Percentiles rank a stretch among this genome's conserved stretches.
phyloP scores from a whole-genome alignment of 192 early-diverging fungal genomes.

The Linnemannia zychae region DNA sequence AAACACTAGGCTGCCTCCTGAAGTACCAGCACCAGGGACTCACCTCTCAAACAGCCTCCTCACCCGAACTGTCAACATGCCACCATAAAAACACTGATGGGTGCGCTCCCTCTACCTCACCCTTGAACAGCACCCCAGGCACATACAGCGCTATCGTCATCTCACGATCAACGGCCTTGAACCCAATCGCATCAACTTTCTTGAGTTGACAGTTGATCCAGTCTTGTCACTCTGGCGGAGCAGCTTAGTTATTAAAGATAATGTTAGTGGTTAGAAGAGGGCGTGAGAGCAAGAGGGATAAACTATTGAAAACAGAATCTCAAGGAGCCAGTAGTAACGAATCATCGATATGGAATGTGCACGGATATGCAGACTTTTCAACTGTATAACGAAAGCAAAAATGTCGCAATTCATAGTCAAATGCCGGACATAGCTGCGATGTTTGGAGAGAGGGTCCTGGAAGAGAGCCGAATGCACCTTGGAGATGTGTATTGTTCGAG shows the following conservation, averaged over 20 bases:
- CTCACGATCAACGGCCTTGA: background rate
- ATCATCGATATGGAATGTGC: background rate
- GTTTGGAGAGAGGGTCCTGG: background rate
- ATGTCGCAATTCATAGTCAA: background rate
- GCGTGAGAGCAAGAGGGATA: background rate
- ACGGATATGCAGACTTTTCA: background rate
- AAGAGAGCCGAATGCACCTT: background rate
- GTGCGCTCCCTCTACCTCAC: background rate
- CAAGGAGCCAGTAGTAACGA: background rate
- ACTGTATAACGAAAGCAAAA: background rate
- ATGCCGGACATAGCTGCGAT: background rate
- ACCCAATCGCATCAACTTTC: background rate
- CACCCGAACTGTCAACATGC: background rate
- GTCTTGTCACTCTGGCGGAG: background rate
- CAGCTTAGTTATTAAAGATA: background rate
- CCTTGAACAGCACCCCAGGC: background rate
- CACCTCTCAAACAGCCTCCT: background rate
- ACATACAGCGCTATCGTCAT: background rate
- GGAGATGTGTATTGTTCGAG: background rate
- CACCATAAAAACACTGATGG: background rate
- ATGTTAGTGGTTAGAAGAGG: background rate
- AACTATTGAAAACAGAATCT: background rate
- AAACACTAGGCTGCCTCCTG: background rate
- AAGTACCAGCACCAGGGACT: background rate
- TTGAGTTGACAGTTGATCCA: background rate